Base-by-base conservation (phyloP, 306 rosid genomes). In the Gastrolobium bilobum region DNA sequence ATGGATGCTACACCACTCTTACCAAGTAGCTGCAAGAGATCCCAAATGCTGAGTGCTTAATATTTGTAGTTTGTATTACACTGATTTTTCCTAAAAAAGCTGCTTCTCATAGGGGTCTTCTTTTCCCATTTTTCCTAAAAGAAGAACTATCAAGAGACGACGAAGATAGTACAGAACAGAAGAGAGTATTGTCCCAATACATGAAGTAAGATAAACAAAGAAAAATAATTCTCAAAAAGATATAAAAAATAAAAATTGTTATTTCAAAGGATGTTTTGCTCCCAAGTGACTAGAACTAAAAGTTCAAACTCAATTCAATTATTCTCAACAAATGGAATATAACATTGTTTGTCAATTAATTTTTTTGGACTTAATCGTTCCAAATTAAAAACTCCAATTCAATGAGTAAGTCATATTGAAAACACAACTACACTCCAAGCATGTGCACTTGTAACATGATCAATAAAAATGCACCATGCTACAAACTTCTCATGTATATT, bases 381-480 rank as follows among this genome's bases (percentile, higher is more conserved):
- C 39, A 4, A 63, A 50, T 48, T 29, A 38, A 50, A 20, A 76
- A 48, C 42, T 62, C 51, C 30, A 76, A 37, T 74, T 74, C 42
- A 59, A 44, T 7, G 70, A 33, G 48, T 4, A 71, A 70, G 40
- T 72, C 42, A 61, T 73, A 43, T 29, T 26, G 20, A 42, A 65
- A 71, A 79, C 66, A 43, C 9, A 37, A 48, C 39, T 61, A 62
- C 5, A 15, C 40, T 65, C 48, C 50, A 60, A 60, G 61, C 71
- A 33, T 7, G 5, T 38, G 38, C 10, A 10, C 10, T 61, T 15
- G 31, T 33, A 34, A 40, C 46, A 65, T n/a, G 46, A 77, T 7
- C 67, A 15, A 46, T 53, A 57, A 42, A 77, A 59, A 67, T 43
- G 68, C 47, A 2, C n/a, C 11, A 4, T 53, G 67, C 14, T 37